phyloP scores from a whole-genome alignment of 169 alveolate species.

The Eimeria praecox region DNA sequence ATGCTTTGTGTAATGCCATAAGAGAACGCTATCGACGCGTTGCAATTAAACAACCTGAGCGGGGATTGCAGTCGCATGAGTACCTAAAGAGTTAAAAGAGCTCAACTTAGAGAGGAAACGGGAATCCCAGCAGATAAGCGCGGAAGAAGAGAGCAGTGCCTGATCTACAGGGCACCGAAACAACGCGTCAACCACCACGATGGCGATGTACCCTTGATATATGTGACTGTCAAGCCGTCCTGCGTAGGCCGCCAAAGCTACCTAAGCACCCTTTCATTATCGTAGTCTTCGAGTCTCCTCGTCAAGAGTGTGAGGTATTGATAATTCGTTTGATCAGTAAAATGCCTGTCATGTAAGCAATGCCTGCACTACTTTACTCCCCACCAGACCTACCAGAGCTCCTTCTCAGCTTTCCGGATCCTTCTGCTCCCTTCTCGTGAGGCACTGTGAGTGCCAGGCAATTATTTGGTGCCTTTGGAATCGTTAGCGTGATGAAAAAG shows the following conservation, averaged over 20 bases:
- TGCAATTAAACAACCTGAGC: not conserved
- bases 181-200: not conserved
- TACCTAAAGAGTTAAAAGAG: not conserved
- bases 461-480: not conserved
- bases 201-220: not conserved
- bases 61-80: not conserved
- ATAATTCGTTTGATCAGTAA: not conserved
- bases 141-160: not conserved
- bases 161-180: not conserved
- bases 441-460: not conserved
- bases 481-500: not conserved
- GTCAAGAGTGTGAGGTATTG: not conserved
- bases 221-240: not conserved
- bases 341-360: not conserved
- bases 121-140: not conserved
- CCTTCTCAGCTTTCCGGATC: not conserved
- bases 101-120: not conserved
- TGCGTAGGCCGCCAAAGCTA: not conserved
- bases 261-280: conserved; percentile 79
- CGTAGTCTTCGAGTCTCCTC: conserved; percentile 6
- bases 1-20: not conserved
- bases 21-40: not conserved
- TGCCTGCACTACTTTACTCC: not conserved
- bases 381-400: not conserved
- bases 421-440: not conserved